phyloP scores from a whole-genome alignment of 306 rosid species.

The Cucumis melo region DNA sequence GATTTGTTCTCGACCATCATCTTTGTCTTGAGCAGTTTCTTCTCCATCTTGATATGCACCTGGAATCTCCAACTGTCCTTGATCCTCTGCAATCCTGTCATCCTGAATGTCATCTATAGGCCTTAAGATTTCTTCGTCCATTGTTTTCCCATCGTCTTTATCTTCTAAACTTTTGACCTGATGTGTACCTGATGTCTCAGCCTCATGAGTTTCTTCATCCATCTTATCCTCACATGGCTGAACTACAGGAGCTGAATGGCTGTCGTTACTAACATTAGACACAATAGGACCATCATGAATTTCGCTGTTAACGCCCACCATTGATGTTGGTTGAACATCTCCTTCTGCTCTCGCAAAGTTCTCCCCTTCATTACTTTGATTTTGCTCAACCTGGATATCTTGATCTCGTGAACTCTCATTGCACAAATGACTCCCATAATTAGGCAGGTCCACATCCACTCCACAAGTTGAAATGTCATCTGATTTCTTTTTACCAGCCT shows the following conservation, averaged over 20 bases:
- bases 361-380: slow-evolving; percentile 4
- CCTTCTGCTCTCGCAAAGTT: background rate
- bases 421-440: background rate
- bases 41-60: background rate
- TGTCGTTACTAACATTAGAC: slow-evolving; percentile 4
- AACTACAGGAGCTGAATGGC: background rate
- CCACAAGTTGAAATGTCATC: background rate
- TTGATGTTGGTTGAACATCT: background rate
- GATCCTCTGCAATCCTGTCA: slow-evolving; percentile 9
- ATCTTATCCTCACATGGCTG: slow-evolving; percentile 8
- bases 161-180: background rate
- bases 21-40: background rate
- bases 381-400: slow-evolving; percentile 10
- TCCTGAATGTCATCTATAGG: background rate
- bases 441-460: background rate
- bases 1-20: slow-evolving; percentile 12
- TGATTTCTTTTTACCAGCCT: slow-evolving; percentile 5
- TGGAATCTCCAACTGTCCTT: background rate
- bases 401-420: background rate
- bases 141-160: slow-evolving; percentile 4
- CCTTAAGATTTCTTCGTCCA: slow-evolving; percentile 10
- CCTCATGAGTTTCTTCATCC: background rate
- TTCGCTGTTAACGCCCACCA: slow-evolving; percentile 12
- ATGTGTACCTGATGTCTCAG: background rate
- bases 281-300: background rate